Evolutionary conservation across 2,329 filamentous ascomycete species (phyloP).

Genomic region (Sclerotinia nivalis): DNA sequence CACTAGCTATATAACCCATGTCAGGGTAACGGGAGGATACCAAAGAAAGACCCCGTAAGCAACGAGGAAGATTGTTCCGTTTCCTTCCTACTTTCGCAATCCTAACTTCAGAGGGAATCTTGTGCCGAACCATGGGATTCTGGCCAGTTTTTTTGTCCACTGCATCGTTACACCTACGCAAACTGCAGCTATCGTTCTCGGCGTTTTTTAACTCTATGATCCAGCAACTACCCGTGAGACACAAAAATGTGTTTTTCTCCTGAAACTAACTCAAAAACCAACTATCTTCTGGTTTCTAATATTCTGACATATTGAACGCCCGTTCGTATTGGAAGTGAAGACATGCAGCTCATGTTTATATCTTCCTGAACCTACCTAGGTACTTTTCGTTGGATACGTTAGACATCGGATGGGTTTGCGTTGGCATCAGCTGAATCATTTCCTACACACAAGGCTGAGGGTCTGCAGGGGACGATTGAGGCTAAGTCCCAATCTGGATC

Average conservation of each 20-base stretch:
- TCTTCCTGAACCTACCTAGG: neutral
- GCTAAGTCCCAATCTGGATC: conserved; percentile 20
- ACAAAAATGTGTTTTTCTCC: neutral
- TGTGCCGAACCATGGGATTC: neutral
- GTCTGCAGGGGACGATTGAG: conserved; percentile 1
- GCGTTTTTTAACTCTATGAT: neutral
- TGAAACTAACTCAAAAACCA: neutral
- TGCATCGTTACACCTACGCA: neutral
- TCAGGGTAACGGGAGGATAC: neutral
- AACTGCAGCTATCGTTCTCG: neutral
- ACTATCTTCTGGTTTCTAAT: neutral
- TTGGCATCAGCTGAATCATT: conserved; percentile 23
- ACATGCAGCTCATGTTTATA: conserved; percentile 6
- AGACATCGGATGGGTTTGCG: neutral
- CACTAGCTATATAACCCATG: neutral
- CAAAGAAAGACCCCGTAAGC: neutral
- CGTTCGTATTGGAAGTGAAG: neutral
- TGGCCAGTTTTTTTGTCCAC: neutral
- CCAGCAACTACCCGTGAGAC: conserved; percentile 12
- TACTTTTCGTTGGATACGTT: neutral
- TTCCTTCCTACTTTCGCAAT: neutral
- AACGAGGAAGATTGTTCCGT: neutral
- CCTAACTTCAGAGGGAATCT: neutral
- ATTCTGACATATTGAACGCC: neutral
- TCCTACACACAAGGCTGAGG: conserved; percentile 23